Evolutionary conservation across 2,329 filamentous ascomycete genomes (phyloP).

Genomic region (Diaporthe citrichinensis): DNA sequence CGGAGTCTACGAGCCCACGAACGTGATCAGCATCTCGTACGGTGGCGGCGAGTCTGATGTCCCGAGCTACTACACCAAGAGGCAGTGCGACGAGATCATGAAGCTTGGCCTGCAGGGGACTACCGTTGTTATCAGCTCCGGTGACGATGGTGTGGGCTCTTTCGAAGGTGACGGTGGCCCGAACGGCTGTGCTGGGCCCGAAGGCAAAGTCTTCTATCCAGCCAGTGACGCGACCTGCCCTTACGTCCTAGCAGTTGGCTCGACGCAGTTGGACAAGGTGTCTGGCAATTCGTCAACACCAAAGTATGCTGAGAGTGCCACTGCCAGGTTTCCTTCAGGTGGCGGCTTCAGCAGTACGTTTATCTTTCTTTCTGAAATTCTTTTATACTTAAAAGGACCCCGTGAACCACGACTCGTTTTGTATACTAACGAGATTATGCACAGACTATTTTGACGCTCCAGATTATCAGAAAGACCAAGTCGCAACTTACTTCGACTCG

Average conservation of each 20-base stretch:
- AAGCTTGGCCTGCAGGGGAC: conserved; percentile 61
- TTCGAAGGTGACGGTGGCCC: conserved; percentile 46
- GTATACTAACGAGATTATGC: background rate
- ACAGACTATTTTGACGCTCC: conserved; percentile 49
- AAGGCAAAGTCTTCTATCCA: conserved; percentile 57
- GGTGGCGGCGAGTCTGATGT: conserved; percentile 62
- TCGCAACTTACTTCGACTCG: conserved; percentile 46
- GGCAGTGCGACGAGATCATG: conserved; percentile 59
- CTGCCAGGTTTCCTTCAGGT: conserved; percentile 48
- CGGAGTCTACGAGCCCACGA: conserved; percentile 57
- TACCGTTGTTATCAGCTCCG: conserved; percentile 57
- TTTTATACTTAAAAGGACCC: background rate
- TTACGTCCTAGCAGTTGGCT: conserved; percentile 62
- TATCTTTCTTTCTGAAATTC: background rate
- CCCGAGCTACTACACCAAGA: conserved; percentile 61
- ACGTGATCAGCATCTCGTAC: conserved; percentile 67
- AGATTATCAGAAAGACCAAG: conserved; percentile 47
- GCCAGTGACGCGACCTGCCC: conserved; percentile 62
- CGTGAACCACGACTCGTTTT: too few species aligned
- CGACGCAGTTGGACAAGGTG: conserved; percentile 44
- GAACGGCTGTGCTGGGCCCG: conserved; percentile 53
- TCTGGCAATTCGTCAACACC: conserved; percentile 35
- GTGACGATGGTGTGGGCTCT: conserved; percentile 56
- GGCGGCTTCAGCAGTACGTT: conserved; percentile 51
- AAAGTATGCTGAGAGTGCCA: conserved; percentile 44